Percentiles rank a stretch among this genome's conserved stretches.
Conservation (phyloP, 2,329 filamentous ascomycete genomes). For the Apiospora sp. region DNA sequence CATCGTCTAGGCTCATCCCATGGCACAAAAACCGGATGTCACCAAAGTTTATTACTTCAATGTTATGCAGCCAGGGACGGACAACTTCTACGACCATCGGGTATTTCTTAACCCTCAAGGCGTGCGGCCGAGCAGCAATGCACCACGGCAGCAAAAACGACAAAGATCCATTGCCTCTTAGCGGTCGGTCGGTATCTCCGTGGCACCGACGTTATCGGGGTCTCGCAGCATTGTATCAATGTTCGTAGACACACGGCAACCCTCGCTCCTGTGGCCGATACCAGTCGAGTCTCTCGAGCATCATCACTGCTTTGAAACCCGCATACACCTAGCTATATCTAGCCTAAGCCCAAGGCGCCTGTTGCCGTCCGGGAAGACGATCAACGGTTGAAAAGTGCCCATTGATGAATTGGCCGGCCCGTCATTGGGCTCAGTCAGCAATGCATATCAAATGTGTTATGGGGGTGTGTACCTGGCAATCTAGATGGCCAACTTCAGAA, state of each 20-base stretch:
- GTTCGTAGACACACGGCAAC: background rate
- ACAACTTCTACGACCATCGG: background rate
- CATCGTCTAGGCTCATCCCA: background rate
- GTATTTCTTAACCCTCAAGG: background rate
- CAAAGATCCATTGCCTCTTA: background rate
- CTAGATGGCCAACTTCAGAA: background rate
- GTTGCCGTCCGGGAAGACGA: background rate
- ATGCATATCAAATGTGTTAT: background rate
- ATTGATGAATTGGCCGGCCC: background rate
- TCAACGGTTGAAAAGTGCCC: background rate
- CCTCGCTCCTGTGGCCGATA: background rate
- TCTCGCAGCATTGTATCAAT: too few relatives aligned
- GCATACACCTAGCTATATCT: background rate
- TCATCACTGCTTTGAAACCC: background rate
- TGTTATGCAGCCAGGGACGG: background rate
- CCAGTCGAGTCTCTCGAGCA: background rate
- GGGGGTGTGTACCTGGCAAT: background rate
- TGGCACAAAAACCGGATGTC: conserved; percentile 13
- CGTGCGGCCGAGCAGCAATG: too few relatives aligned
- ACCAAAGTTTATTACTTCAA: background rate
- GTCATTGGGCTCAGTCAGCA: background rate
- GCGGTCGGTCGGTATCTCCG: background rate
- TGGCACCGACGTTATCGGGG: too few relatives aligned
- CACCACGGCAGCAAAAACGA: background rate
- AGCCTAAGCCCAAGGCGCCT: background rate